A percentile compares a stretch with the other conserved stretches of the same genome.
These are phyloP conservation scores for Mucor racemosus DNA, from an alignment of 371 early-diverging fungal species.

Conservation along the genomic window DNA sequence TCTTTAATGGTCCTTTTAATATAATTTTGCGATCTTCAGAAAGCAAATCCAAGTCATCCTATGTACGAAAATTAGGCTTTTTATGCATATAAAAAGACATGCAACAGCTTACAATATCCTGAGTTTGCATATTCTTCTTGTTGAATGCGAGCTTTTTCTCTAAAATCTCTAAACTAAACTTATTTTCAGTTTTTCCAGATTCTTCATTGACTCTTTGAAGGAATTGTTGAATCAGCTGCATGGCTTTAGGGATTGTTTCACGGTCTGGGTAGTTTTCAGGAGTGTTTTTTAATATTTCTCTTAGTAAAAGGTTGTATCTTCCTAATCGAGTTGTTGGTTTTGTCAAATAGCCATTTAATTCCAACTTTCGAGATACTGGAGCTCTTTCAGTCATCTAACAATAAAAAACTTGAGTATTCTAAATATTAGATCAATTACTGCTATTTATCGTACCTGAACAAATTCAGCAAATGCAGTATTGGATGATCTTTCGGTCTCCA, in stretches of 20 bases:
- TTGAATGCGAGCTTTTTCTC: conserved; percentile 63
- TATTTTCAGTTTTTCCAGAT: conserved; percentile 84
- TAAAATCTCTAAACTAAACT: conserved; percentile 27
- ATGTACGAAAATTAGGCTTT: conserved; percentile 61
- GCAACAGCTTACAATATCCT: conserved; percentile 45
- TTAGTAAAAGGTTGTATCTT: conserved; percentile 87
- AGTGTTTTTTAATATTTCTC: conserved; percentile 84
- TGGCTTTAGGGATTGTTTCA: conserved; percentile 63
- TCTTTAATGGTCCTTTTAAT: conserved; percentile 80
- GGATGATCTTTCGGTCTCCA: conserved; percentile 76
- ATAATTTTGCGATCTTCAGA: conserved; percentile 71
- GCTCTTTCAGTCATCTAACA: conserved; percentile 63
- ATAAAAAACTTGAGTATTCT: too few relatives aligned
- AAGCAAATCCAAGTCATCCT: conserved; percentile 57
- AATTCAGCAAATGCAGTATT: conserved; percentile 75
- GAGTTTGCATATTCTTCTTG: conserved; percentile 59
- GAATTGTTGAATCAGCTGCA: conserved; percentile 72
- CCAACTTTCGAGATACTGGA: conserved; percentile 84
- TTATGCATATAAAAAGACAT: conserved; percentile 67
- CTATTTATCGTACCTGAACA: conserved; percentile 57
- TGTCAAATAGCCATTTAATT: conserved; percentile 81
- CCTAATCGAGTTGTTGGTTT: conserved; percentile 89
- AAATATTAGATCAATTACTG: background rate
- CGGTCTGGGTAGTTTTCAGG: conserved; percentile 83
- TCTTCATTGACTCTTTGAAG: conserved; percentile 79